A percentile compares a stretch with the other conserved stretches of the same genome.
Conservation (phyloP, 768 basidiomycete genomes). For the Coprinopsis strossmayeri region DNA sequence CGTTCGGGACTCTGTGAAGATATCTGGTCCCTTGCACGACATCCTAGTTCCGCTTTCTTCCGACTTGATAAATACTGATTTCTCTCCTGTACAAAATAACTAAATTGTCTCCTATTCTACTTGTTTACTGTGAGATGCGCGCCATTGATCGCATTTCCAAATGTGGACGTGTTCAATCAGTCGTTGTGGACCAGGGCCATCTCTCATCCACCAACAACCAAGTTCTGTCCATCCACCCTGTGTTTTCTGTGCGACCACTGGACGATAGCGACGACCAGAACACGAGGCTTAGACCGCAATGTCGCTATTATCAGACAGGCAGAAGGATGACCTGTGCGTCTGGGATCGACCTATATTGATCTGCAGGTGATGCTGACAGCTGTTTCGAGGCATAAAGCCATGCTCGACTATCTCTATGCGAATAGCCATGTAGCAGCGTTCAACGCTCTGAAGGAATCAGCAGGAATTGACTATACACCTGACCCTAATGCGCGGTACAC, state of each 20-base stretch:
- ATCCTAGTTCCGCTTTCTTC: no score
- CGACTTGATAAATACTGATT: background rate
- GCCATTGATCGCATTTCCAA: slow-evolving; percentile 5
- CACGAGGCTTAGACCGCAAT: slow-evolving; percentile 10
- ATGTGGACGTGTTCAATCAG: slow-evolving; percentile 11
- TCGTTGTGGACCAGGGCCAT: background rate
- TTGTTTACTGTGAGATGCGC: no score
- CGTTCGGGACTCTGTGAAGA: background rate
- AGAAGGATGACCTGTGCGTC: slow-evolving; percentile 21
- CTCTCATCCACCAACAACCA: slow-evolving; percentile 4
- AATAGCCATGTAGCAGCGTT: slow-evolving; percentile 60
- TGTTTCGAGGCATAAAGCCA: slow-evolving; percentile 61
- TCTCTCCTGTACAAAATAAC: background rate
- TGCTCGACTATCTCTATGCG: slow-evolving; percentile 70
- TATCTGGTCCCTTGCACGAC: background rate
- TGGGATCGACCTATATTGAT: background rate
- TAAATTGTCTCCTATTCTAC: background rate
- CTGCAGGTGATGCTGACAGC: slow-evolving; percentile 11
- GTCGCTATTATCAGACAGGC: slow-evolving; percentile 21
- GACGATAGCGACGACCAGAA: background rate
- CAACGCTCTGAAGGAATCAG: slow-evolving; percentile 49
- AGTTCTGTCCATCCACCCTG: background rate
- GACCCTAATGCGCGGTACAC: slow-evolving; percentile 85
- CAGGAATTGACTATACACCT: slow-evolving; percentile 58
- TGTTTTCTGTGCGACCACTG: background rate